phyloP scores from a whole-genome alignment of 1,139 yeast genomes.

The Pneumocystis jirovecii region DNA sequence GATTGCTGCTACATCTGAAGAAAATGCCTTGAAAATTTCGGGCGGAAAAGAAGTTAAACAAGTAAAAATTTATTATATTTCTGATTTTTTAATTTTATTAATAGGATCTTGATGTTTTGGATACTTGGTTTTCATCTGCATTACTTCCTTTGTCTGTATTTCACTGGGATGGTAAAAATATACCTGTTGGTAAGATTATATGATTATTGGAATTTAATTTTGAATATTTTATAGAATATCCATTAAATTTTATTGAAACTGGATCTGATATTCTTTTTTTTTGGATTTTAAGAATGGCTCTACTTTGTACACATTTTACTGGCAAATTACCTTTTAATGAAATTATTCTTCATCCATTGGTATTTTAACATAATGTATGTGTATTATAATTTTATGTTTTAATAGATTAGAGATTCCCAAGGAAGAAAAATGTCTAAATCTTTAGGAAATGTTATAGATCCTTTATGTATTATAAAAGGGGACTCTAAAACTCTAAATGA shows the following conservation, averaged over 20 bases:
- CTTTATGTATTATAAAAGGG: slow-evolving; percentile 11
- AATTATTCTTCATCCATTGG: slow-evolving; percentile 11
- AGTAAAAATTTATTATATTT: background rate
- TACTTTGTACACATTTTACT: slow-evolving; percentile 11
- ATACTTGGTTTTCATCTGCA: slow-evolving; percentile 14
- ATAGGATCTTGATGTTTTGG: slow-evolving; percentile 9
- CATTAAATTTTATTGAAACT: slow-evolving; percentile 10
- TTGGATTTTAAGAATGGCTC: slow-evolving; percentile 13
- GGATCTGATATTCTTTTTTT: slow-evolving; percentile 13
- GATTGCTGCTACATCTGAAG: slow-evolving; percentile 8
- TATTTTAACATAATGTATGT: background rate
- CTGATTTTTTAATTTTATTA: background rate
- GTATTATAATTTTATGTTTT: background rate
- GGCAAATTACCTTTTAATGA: slow-evolving; percentile 10
- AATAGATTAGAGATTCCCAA: slow-evolving; percentile 8
- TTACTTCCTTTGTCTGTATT: slow-evolving; percentile 12
- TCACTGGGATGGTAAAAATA: slow-evolving; percentile 4
- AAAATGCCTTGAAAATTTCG: slow-evolving; percentile 6
- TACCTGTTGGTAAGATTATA: slow-evolving; percentile 1
- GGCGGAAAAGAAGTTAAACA: slow-evolving; percentile 5
- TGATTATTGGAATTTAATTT: background rate
- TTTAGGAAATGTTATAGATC: slow-evolving; percentile 13
- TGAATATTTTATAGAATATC: background rate
- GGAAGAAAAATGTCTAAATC: slow-evolving; percentile 14
- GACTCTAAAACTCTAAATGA: slow-evolving; percentile 1